Percentiles rank a stretch among this genome's conserved stretches.
Evolutionary conservation across 2,329 filamentous ascomycete genomes (phyloP).

Genomic region (Arthrinium puccinioides): DNA sequence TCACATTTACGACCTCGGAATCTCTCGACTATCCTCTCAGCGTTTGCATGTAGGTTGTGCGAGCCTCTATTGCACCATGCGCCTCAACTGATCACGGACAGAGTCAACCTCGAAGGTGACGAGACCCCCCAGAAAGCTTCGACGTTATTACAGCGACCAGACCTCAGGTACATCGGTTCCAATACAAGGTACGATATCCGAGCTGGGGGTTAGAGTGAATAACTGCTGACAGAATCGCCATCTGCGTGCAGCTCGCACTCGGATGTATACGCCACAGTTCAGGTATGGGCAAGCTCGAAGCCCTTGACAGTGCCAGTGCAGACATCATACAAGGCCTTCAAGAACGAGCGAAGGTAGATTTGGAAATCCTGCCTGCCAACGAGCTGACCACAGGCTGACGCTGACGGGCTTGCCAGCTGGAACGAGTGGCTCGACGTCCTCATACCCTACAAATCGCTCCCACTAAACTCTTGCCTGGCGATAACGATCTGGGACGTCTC

Average conservation of each 20-base stretch:
- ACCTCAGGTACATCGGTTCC: slow-evolving; percentile 81
- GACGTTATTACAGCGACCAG: slow-evolving; percentile 67
- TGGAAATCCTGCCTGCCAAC: too few relatives aligned
- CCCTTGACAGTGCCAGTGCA: slow-evolving; percentile 86
- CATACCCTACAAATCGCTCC: slow-evolving; percentile 74
- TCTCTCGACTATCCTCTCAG: slow-evolving; percentile 68
- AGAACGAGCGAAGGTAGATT: slow-evolving; percentile 55
- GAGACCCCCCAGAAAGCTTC: slow-evolving; percentile 71
- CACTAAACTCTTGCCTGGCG: slow-evolving; percentile 74
- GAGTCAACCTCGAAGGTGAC: slow-evolving; percentile 59
- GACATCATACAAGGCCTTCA: slow-evolving; percentile 88
- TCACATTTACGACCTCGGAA: slow-evolving; percentile 88
- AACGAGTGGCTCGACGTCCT: slow-evolving; percentile 94
- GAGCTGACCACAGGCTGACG: too few relatives aligned
- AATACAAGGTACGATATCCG: slow-evolving; percentile 56
- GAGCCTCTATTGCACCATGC: slow-evolving; percentile 4
- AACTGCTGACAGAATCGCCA: slow-evolving; percentile 18
- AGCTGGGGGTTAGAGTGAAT: not conserved
- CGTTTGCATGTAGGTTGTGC: slow-evolving; percentile 51
- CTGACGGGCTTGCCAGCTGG: too few relatives aligned
- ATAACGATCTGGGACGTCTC: slow-evolving; percentile 95
- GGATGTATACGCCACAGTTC: slow-evolving; percentile 86
- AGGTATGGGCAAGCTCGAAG: slow-evolving; percentile 94
- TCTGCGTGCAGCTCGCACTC: slow-evolving; percentile 62
- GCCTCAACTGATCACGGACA: slow-evolving; percentile 11